A percentile compares a stretch with the other conserved stretches of the same genome.
Evolutionary conservation across 139 green algal species (phyloP).

Genomic region (Microglena sp.): DNA sequence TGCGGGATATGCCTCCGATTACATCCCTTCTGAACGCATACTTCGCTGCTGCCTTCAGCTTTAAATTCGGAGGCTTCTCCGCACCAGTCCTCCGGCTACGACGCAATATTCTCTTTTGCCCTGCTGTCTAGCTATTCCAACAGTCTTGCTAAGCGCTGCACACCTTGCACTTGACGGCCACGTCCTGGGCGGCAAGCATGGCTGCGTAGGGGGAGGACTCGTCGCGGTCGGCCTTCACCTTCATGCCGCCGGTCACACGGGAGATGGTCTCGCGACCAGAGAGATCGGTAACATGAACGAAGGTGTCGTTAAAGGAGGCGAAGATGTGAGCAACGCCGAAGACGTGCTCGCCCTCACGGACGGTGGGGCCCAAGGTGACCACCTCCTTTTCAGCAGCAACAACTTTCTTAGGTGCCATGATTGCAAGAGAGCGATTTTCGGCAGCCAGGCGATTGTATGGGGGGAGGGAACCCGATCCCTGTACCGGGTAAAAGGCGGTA

Average conservation of each 20-base stretch:
- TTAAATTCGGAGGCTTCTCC: no score
- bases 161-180: constrained; percentile 92
- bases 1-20: no score
- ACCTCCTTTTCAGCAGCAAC: constrained; percentile 43
- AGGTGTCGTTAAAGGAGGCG: constrained; percentile 99
- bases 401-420: constrained; percentile 46
- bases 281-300: constrained; percentile 99
- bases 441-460: no score
- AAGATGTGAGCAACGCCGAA: constrained; percentile 99
- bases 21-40: no score
- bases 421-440: no score
- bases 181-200: constrained; percentile 99
- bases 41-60: no score
- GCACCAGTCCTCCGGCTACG: no score
- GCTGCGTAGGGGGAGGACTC: constrained; percentile 98
- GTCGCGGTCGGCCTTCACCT: constrained; percentile 99
- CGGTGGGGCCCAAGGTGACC: constrained; percentile 63
- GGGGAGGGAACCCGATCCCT: no score
- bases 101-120: no score
- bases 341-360: constrained; percentile 91
- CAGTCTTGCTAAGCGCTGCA: no score
- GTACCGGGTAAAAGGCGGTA: no score
- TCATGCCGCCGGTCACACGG: constrained; percentile 98
- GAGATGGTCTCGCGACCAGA: constrained; percentile 96
- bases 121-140: no score